Base-by-base conservation (phyloP, 2,329 filamentous ascomycete genomes). In the Aspergillus amoenus region DNA sequence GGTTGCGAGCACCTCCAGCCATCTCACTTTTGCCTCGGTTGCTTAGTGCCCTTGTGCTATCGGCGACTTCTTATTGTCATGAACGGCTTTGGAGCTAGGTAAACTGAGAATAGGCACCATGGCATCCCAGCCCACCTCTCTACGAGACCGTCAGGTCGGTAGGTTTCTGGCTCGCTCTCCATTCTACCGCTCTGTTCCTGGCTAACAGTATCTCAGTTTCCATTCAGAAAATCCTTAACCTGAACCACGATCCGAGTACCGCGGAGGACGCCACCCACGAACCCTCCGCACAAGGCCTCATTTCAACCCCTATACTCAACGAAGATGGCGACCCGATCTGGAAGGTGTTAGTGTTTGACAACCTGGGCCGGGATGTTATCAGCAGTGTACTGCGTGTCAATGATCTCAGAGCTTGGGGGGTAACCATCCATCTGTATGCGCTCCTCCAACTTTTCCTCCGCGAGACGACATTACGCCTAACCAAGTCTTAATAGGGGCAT, bases 301-400 rank as follows among this genome's bases (percentile, higher is more conserved):
- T 88, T 55, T 82, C 88, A 54, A 87, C 88, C n/a, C 88, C 91
- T 15, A 89, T 97, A 52, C 79, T 96, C 60, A 92, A 92, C 65
- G 83, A 90, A 46, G 88, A 95, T 66, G 92, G 93, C 61, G 91
- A 96, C 68, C 93, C 93, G 1, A 93, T 97, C 78, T 97, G 93
- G 93, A 97, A 97, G 75, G 90, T 97, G 6, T 81, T 99, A 52
- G 91, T 99, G 9, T 97, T 99, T 71, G 95, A 99, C 75, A 89
- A 93, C 66, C 78, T 88, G 66, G 94, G 93, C 47, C 84, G 93
- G 73, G 93, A 97, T 83, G 90, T 99, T 58, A 97, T 99, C 69
- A 97, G 92, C 79, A 97, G 93, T 69, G 93, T 99, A 2, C 81
- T 99, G 63, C 85, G 93, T 58, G 94, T 99, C 61, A 96, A 92